Conservation (phyloP, 306 rosid species). For the Quercus robur region DNA sequence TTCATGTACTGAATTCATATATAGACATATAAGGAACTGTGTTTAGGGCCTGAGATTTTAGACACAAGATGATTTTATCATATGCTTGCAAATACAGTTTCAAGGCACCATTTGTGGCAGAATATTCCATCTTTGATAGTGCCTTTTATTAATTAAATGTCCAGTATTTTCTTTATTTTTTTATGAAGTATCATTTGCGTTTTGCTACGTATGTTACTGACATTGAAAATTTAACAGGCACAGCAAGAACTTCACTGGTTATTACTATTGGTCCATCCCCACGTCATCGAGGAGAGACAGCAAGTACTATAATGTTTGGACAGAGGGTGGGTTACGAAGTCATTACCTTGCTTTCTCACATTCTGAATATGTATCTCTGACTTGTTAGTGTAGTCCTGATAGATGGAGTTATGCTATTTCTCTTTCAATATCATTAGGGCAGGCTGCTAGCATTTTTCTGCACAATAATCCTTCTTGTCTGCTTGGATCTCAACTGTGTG, state of each 20-base stretch:
- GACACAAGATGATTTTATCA: background rate
- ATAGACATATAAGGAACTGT: background rate
- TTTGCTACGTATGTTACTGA: slow-evolving; percentile 20
- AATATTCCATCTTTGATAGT: background rate
- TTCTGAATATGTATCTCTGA: slow-evolving; percentile 9
- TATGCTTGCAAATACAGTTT: background rate
- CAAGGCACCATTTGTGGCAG: background rate
- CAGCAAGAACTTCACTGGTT: slow-evolving; percentile 93
- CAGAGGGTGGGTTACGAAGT: slow-evolving; percentile 71
- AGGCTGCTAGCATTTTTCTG: background rate
- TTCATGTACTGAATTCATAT: background rate
- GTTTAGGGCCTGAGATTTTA: background rate
- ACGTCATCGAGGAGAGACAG: slow-evolving; percentile 95
- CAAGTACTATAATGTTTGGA: slow-evolving; percentile 97
- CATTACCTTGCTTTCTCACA: slow-evolving; percentile 7
- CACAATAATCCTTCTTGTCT: slow-evolving; percentile 14
- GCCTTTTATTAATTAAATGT: background rate
- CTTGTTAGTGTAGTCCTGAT: background rate
- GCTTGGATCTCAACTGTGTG: slow-evolving; percentile 6
- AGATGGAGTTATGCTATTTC: background rate
- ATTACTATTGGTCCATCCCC: slow-evolving; percentile 98
- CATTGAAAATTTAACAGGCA: slow-evolving; percentile 54
- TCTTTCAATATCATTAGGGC: background rate
- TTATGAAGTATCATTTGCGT: background rate
- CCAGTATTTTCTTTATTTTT: background rate